phyloP scores from a whole-genome alignment of 345 rosid genomes.

The Salix suchowensis region DNA sequence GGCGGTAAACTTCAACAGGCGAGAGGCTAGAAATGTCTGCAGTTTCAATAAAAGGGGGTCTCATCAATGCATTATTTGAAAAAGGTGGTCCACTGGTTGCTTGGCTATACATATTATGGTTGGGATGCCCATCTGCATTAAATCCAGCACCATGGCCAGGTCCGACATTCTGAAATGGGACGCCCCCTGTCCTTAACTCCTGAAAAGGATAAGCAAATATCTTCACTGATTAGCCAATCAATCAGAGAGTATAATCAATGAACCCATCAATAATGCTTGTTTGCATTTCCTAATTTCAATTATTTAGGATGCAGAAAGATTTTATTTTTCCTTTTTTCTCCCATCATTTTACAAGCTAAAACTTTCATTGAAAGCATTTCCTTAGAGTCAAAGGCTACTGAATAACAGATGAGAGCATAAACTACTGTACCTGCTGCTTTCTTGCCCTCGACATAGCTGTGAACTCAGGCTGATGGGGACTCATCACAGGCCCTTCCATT shows the following conservation, averaged over 20 bases:
- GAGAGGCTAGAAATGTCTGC: constrained; percentile 47
- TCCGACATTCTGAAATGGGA: constrained; percentile 41
- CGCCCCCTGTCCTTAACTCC: constrained; percentile 51
- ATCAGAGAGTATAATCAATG: not conserved
- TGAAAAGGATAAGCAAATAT: constrained; percentile 22
- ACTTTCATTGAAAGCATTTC: too few relatives aligned
- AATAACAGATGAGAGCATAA: too few relatives aligned
- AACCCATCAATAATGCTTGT: too few relatives aligned
- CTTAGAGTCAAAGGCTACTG: too few relatives aligned
- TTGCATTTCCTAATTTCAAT: not conserved
- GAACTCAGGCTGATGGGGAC: constrained; percentile 54
- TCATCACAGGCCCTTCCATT: constrained; percentile 55
- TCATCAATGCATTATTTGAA: constrained; percentile 39
- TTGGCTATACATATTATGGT: constrained; percentile 47
- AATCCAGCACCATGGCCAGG: constrained; percentile 44
- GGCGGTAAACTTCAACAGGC: constrained; percentile 65
- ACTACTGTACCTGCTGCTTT: constrained; percentile 33
- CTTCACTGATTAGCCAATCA: not conserved
- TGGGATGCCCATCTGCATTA: constrained; percentile 44
- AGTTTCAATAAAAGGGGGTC: constrained; percentile 47
- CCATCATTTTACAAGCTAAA: too few relatives aligned
- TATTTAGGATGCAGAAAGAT: too few relatives aligned
- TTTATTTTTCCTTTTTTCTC: too few relatives aligned
- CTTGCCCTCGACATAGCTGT: constrained; percentile 52
- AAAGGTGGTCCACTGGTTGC: constrained; percentile 38